These are phyloP conservation scores for Triticum monococcum DNA, from an alignment of 176 grass and related monocot species.

Conservation along the genomic window DNA sequence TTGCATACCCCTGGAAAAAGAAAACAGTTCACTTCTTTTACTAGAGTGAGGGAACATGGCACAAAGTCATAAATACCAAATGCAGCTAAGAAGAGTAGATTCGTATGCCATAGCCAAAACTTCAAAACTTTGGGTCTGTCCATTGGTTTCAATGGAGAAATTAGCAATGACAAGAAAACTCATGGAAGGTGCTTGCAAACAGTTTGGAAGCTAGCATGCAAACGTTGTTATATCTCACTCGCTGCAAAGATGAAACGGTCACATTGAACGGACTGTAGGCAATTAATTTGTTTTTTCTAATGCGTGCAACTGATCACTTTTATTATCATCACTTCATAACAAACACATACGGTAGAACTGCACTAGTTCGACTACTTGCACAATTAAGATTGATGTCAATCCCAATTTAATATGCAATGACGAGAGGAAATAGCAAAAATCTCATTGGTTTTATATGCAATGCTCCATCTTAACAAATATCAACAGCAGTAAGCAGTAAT, in stretches of 20 bases:
- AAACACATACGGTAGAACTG: too few species aligned
- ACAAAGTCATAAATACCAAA: not conserved
- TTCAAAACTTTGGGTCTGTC: not conserved
- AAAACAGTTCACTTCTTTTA: not conserved
- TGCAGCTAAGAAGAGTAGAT: not conserved
- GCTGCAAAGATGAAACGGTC: not conserved
- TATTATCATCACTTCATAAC: too few species aligned
- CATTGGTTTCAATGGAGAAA: constrained; percentile 3
- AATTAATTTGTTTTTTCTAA: too few species aligned
- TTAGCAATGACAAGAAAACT: not conserved
- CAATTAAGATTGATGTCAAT: too few species aligned
- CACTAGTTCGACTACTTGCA: too few species aligned
- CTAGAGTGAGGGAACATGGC: not conserved
- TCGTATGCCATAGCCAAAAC: not conserved
- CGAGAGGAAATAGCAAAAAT: too few species aligned
- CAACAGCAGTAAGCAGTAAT: not conserved
- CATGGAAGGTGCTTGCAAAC: not conserved
- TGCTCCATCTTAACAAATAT: too few species aligned
- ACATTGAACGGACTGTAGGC: too few species aligned
- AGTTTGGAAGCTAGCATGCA: not conserved
- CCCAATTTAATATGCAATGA: too few species aligned
- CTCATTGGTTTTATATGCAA: too few species aligned
- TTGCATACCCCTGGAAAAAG: too few species aligned
- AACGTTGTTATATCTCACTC: not conserved
- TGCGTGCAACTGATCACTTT: too few species aligned